These are phyloP conservation scores for Phytophthora multivora DNA, from an alignment of 352 stramenopile genomes.

Conservation along the genomic window DNA sequence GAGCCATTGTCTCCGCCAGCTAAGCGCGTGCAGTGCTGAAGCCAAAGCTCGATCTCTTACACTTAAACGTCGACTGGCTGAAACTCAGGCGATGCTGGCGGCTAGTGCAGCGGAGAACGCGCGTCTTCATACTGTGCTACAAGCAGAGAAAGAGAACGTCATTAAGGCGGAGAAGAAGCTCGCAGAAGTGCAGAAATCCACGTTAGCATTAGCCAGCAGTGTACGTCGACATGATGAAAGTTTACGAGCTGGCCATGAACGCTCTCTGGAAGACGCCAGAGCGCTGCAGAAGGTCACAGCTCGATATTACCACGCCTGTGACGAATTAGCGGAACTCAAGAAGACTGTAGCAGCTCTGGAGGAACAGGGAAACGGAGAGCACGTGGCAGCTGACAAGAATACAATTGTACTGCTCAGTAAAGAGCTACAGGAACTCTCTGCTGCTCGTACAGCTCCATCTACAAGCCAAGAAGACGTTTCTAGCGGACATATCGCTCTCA, in stretches of 20 bases:
- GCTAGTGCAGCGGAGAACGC: conserved; percentile 57
- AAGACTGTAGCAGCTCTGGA: conserved; percentile 67
- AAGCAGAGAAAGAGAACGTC: conserved; percentile 34
- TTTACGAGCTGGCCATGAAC: conserved; percentile 61
- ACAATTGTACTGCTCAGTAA: conserved; percentile 65
- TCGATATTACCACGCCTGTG: conserved; percentile 71
- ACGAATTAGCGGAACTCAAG: conserved; percentile 77
- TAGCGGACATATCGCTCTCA: conserved; percentile 27
- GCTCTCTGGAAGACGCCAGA: conserved; percentile 54
- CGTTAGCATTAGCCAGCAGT: conserved; percentile 59
- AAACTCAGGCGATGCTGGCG: conserved; percentile 57
- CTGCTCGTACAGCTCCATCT: not conserved
- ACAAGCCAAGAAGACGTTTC: conserved; percentile 7
- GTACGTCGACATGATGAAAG: conserved; percentile 81
- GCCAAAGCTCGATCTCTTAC: conserved; percentile 39
- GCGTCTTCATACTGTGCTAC: conserved; percentile 32
- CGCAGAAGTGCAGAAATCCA: conserved; percentile 53
- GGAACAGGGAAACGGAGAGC: conserved; percentile 70
- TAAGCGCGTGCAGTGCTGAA: conserved; percentile 52
- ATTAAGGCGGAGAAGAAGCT: conserved; percentile 37
- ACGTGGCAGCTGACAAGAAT: conserved; percentile 66
- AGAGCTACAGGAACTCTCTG: conserved; percentile 60
- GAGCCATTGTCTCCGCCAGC: conserved; percentile 62
- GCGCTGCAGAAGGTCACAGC: conserved; percentile 55
- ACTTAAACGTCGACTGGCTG: conserved; percentile 55